A percentile compares a stretch with the other conserved stretches of the same genome.
These are phyloP conservation scores for Botrytis tulipae DNA, from an alignment of 2,329 filamentous ascomycete genomes.

Conservation along the genomic window DNA sequence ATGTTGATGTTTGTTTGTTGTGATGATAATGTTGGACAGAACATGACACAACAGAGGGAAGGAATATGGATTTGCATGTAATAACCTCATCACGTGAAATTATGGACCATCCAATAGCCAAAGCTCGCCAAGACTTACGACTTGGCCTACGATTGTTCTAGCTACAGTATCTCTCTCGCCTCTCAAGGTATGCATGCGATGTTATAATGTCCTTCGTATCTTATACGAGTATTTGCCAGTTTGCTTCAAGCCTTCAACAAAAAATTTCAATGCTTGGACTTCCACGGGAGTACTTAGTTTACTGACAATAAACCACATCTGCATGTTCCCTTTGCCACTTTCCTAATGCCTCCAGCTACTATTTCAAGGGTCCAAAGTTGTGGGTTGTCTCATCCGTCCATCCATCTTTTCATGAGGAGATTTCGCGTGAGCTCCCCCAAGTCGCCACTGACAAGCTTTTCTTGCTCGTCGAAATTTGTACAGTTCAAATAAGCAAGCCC, in stretches of 20 bases:
- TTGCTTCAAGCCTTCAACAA: not conserved
- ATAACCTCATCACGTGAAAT: not conserved
- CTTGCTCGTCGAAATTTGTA: not conserved
- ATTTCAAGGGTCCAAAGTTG: not conserved
- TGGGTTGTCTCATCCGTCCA: not conserved
- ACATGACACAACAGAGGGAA: not conserved
- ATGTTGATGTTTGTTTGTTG: no score
- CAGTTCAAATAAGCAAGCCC: not conserved
- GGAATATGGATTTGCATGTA: no score
- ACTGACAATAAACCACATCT: not conserved
- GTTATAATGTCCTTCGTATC: not conserved
- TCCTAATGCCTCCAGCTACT: not conserved
- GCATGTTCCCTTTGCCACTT: not conserved
- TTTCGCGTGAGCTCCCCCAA: not conserved
- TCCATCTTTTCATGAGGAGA: not conserved
- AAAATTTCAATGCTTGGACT: not conserved
- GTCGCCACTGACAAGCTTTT: not conserved
- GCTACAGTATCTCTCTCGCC: no score
- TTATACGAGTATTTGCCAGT: not conserved
- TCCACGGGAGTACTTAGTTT: not conserved
- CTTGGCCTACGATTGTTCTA: not conserved
- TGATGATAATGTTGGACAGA: not conserved
- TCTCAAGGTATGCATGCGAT: not conserved
- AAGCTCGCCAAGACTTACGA: not conserved
- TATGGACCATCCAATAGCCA: not conserved